phyloP scores from a whole-genome alignment of 495 filamentous ascomycete species.

The Aspergillus carlsbadensis region DNA sequence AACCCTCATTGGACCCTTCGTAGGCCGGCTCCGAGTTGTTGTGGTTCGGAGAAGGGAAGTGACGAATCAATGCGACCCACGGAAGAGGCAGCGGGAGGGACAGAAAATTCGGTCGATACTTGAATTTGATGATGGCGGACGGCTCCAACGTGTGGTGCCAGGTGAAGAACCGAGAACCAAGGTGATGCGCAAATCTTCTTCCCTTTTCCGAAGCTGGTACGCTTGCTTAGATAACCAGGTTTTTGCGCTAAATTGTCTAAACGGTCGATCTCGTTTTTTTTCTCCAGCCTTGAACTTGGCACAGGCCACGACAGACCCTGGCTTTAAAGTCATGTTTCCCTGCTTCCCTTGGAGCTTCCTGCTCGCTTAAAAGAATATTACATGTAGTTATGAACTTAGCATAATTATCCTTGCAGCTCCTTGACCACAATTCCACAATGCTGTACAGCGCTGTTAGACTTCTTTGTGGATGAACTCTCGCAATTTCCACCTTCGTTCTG shows the following conservation, averaged over 20 bases:
- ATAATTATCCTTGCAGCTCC: too few species aligned
- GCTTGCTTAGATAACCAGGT: slow-evolving; percentile 4
- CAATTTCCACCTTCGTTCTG: not conserved
- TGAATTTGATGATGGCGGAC: not conserved
- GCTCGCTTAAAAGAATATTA: not conserved
- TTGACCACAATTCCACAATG: too few species aligned
- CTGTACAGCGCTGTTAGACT: not conserved
- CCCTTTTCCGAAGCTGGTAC: not conserved
- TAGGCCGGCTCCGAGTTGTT: too few species aligned
- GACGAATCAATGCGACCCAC: too few species aligned
- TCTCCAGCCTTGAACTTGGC: slow-evolving; percentile 2
- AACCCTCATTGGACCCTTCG: slow-evolving; percentile 6
- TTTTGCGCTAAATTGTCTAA: slow-evolving; percentile 12
- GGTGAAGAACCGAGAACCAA: slow-evolving; percentile 1
- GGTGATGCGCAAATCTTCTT: slow-evolving; percentile 1
- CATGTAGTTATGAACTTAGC: too few species aligned
- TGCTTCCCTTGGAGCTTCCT: not conserved
- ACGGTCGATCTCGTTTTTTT: slow-evolving; percentile 14
- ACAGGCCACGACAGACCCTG: slow-evolving; percentile 11
- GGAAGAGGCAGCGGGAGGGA: too few species aligned
- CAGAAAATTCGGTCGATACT: too few species aligned
- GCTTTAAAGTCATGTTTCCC: not conserved
- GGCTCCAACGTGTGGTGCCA: not conserved
- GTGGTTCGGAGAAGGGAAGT: not conserved
- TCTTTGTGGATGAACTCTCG: too few species aligned